Conservation (phyloP, 2,329 filamentous ascomycete genomes). For the Fusarium duplospermum region DNA sequence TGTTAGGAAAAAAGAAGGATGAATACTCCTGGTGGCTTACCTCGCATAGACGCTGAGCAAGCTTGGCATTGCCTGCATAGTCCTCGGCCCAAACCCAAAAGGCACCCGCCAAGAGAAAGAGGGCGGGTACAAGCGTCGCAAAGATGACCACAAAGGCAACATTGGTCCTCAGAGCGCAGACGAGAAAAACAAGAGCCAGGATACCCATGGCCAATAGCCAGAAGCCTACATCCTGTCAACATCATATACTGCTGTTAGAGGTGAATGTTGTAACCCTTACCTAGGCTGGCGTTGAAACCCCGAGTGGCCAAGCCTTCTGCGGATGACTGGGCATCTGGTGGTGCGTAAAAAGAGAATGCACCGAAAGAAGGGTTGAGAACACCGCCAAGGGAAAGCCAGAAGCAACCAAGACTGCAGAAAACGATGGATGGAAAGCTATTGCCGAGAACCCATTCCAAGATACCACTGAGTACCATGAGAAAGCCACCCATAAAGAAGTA, state of each 20-base stretch:
- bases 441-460: constrained; percentile 68
- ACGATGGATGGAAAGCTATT: constrained; percentile 71
- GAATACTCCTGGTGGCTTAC: constrained; percentile 41
- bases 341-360: constrained; percentile 59
- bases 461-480: constrained; percentile 61
- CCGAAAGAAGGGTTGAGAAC: constrained; percentile 66
- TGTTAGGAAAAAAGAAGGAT: rapidly evolving
- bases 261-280: constrained; percentile 56
- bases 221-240: constrained; percentile 57
- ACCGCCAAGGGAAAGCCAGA: constrained; percentile 67
- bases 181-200: constrained; percentile 72
- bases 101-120: constrained; percentile 68
- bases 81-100: constrained; percentile 66
- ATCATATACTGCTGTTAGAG: constrained; percentile 51
- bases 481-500: constrained; percentile 66
- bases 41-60: constrained; percentile 59
- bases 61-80: constrained; percentile 38
- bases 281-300: constrained; percentile 67
- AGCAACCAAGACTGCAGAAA: constrained; percentile 64
- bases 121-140: constrained; percentile 67
- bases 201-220: constrained; percentile 74
- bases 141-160: constrained; percentile 78
- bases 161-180: constrained; percentile 79
- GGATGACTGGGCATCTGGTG: constrained; percentile 45
- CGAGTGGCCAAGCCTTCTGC: constrained; percentile 57